Evolutionary conservation across 352 stramenopile genomes (phyloP).

Genomic region (Phytopythium sindhum): DNA sequence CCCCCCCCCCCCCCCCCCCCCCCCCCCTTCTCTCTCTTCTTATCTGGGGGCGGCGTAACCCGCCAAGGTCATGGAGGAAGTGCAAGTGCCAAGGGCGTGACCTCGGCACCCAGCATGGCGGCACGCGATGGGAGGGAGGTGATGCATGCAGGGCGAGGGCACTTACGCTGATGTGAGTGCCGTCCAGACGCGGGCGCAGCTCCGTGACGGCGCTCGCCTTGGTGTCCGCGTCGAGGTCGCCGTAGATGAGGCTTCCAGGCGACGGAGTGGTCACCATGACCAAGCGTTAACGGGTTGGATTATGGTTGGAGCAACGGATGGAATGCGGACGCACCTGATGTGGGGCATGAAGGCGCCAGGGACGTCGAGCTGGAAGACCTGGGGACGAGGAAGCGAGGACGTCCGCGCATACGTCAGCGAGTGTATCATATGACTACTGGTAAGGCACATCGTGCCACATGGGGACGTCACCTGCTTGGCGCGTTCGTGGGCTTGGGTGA

Average conservation of each 20-base stretch:
- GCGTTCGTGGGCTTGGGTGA: constrained; percentile 25
- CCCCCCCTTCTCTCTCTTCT: no score
- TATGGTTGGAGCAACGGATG: not conserved
- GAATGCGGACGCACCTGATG: constrained; percentile 39
- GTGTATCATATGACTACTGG: no score
- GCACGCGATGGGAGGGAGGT: not conserved
- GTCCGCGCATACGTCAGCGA: no score
- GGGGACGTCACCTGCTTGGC: constrained; percentile 34
- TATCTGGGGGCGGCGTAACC: no score
- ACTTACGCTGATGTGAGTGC: constrained; percentile 30
- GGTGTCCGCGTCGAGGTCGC: constrained; percentile 27
- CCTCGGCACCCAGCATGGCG: no score
- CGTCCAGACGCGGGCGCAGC: constrained; percentile 31
- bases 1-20: no score
- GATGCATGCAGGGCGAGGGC: not conserved
- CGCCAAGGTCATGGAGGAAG: no score
- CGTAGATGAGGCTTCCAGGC: constrained; percentile 46
- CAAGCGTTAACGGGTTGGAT: not conserved
- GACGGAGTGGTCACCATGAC: not conserved
- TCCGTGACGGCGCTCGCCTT: constrained; percentile 36
- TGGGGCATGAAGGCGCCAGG: constrained; percentile 59
- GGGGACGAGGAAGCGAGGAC: not conserved
- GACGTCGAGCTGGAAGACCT: constrained; percentile 40
- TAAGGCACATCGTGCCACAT: not conserved
- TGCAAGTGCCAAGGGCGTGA: no score